phyloP scores from a whole-genome alignment of 177 flowering plant genomes.

The Tripterygium wilfordii region DNA sequence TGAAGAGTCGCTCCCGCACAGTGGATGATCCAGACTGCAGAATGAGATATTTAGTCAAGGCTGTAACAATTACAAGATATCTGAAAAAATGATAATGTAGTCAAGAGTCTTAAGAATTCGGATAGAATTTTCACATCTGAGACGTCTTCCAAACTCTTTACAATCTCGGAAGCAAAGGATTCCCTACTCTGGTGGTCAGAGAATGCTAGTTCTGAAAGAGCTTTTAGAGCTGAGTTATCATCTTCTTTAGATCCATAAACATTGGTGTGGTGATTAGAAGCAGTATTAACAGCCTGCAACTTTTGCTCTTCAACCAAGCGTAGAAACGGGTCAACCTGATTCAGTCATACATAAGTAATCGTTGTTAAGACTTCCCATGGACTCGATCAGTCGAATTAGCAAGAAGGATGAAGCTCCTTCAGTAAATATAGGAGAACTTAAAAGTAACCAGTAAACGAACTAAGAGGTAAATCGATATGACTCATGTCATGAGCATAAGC shows the following conservation, averaged over 20 bases:
- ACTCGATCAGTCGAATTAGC: no score
- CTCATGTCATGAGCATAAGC: no score
- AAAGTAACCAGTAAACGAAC: no score
- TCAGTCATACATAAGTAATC: slow-evolving; percentile 5
- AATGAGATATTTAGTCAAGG: slow-evolving; percentile 9
- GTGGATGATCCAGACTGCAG: slow-evolving; percentile 52
- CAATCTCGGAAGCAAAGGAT: slow-evolving; percentile 49
- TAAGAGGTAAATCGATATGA: no score
- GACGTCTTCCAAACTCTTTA: slow-evolving; percentile 52
- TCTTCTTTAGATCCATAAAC: slow-evolving; percentile 78
- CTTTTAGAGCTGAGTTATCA: slow-evolving; percentile 50
- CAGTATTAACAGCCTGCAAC: slow-evolving; percentile 46
- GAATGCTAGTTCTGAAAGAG: slow-evolving; percentile 54
- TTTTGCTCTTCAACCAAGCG: slow-evolving; percentile 65
- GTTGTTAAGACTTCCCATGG: no score
- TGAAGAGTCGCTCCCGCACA: slow-evolving; percentile 48
- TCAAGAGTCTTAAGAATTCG: no score
- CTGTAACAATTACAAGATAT: no score
- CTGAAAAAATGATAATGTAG: no score
- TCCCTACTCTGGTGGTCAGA: slow-evolving; percentile 50
- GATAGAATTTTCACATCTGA: slow-evolving; percentile 36
- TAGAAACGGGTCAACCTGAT: slow-evolving; percentile 87
- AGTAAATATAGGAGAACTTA: no score
- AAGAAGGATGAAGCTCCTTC: no score
- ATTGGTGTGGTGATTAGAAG: slow-evolving; percentile 17